phyloP scores from a whole-genome alignment of 495 filamentous ascomycete genomes.

The Aspergillus biplanus region DNA sequence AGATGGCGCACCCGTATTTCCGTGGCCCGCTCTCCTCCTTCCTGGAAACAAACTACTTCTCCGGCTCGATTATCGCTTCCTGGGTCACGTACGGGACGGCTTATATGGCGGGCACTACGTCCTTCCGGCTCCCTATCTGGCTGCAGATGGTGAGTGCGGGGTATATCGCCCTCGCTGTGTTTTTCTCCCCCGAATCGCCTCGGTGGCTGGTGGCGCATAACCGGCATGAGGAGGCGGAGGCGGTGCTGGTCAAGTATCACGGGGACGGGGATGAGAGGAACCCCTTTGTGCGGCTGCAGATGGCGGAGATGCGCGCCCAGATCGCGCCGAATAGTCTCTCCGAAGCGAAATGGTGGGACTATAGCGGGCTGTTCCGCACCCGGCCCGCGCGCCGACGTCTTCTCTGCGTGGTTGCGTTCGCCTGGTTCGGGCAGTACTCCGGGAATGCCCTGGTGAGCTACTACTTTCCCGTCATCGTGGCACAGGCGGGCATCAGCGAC shows the following conservation, averaged over 20 bases:
- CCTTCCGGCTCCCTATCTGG: background rate
- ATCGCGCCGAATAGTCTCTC: too few species aligned
- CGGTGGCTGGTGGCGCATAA: background rate
- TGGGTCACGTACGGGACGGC: background rate
- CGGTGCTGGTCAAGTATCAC: background rate
- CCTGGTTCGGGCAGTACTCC: too few species aligned
- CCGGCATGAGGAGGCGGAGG: background rate
- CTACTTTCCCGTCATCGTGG: too few species aligned
- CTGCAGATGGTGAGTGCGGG: too few species aligned
- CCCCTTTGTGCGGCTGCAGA: background rate
- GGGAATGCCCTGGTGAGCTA: too few species aligned
- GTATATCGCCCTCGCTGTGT: background rate
- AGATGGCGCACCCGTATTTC: background rate
- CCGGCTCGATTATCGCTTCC: background rate
- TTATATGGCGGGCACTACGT: background rate
- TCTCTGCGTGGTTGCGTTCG: too few species aligned
- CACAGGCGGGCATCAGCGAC: too few species aligned
- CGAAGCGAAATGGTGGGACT: too few species aligned
- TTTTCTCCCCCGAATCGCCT: conserved; percentile 7
- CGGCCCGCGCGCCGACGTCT: too few species aligned
- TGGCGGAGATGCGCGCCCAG: too few species aligned
- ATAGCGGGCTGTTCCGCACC: too few species aligned
- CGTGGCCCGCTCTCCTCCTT: background rate
- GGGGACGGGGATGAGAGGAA: background rate
- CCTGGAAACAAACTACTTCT: conserved; percentile 3